Base-by-base conservation (phyloP, 2,329 filamentous ascomycete species). In the Nemania abortiva region DNA sequence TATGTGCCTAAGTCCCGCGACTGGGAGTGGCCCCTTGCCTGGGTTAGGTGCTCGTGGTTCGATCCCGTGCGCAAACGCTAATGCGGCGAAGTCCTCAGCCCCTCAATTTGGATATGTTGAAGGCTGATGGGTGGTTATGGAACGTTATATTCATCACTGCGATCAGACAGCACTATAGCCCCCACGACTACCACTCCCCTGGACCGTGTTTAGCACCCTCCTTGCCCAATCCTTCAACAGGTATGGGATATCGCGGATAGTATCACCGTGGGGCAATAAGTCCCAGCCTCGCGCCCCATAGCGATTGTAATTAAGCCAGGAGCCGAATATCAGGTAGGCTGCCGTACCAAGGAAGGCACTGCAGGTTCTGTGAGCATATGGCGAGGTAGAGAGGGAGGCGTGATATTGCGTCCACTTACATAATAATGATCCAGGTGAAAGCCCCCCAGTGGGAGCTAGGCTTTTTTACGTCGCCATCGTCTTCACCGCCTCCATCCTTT, bases 271-370 rank as follows among this genome's bases (percentile, higher is more conserved):
- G 15, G 96, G 96, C 20, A 98, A 85, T 20, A 98, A 87, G 77
- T 98, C 96, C 95, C 95, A 98, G 66, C 96, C 96, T 53, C 95
- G 88, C 61, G 95, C 95, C 56, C 95, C 95, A 81, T 97, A 97
- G 70, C 95, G 92, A 84, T 94, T 98, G 87, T 98, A 98, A 85
- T 98, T 98, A 80, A 98, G 90, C 96, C 96, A 99, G 22, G 95
- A 97, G 72, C 95, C 95, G 78, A 98, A 98, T 80, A 98, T 97
- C 73, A 99, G 90, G 83, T 98, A 99, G 27, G 95, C 84, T 1
- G 96, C 94, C 49, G 90, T 91, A 54, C 89, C 89, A 71, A 98
- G 87, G 87, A 99, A 99, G 68, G 91, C 83, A 74, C 95, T 97
- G 22, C 63, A n/a, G 24, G 11, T 37, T 13, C n/a, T 56, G 69